A percentile compares a stretch with the other conserved stretches of the same genome.
These are phyloP conservation scores for Magnolia sinica DNA, from an alignment of 164 flowering plant genomes.

Conservation along the genomic window DNA sequence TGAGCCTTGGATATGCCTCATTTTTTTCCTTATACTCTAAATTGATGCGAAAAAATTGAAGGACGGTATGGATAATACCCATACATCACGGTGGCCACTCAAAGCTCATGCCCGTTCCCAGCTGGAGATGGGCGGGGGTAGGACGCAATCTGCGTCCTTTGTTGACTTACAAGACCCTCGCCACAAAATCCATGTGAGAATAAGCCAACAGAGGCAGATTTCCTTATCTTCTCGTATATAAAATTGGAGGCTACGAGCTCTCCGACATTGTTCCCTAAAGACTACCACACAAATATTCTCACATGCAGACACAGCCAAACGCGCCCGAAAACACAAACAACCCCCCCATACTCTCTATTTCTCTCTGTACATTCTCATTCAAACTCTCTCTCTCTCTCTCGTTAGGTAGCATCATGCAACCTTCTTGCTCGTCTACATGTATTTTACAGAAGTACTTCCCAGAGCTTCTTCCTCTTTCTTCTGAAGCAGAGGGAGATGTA, in stretches of 20 bases:
- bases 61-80: too few relatives aligned
- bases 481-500: background rate
- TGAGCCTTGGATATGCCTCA: too few relatives aligned
- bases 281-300: background rate
- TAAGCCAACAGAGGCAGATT: background rate
- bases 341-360: background rate
- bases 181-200: too few relatives aligned
- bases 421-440: conserved; percentile 1
- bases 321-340: background rate
- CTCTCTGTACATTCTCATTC: background rate
- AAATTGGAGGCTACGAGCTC: background rate
- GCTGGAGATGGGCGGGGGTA: too few relatives aligned
- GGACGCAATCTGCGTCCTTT: too few relatives aligned
- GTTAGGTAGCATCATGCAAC: conserved; percentile 4
- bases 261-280: background rate
- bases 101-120: too few relatives aligned
- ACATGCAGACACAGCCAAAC: background rate
- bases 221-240: background rate
- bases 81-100: too few relatives aligned
- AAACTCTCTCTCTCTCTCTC: background rate
- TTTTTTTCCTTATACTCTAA: too few relatives aligned
- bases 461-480: background rate
- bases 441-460: conserved; percentile 15
- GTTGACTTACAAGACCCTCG: too few relatives aligned
- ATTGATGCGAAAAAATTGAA: too few relatives aligned